These are phyloP conservation scores for Pseudoturritis turrita DNA, from an alignment of 345 rosid genomes.

Conservation along the genomic window DNA sequence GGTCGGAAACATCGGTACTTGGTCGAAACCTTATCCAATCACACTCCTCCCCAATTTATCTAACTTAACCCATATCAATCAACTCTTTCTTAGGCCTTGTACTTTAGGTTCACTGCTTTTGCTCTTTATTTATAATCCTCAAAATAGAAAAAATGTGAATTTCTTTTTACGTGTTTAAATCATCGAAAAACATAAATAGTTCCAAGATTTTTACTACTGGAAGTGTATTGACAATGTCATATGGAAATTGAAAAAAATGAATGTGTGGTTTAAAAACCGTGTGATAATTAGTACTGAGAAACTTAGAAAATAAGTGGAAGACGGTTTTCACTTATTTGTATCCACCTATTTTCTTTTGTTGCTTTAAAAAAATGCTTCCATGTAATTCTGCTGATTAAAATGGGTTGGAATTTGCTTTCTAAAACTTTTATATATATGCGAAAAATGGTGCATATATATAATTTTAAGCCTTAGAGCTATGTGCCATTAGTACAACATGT, in stretches of 20 bases:
- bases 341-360: background rate
- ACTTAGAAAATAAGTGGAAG: background rate
- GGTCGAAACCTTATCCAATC: conserved; percentile 47
- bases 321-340: no score
- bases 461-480: background rate
- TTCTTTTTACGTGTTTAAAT: background rate
- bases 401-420: background rate
- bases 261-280: background rate
- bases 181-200: background rate
- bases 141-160: background rate
- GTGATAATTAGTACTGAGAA: background rate
- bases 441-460: no score
- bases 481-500: no score
- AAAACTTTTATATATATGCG: background rate
- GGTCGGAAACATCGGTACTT: conserved; percentile 59
- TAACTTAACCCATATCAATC: background rate
- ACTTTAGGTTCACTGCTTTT: background rate
- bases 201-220: background rate
- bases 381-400: background rate
- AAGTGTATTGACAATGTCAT: background rate
- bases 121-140: background rate
- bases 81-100: background rate
- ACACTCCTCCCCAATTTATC: conserved; percentile 4
- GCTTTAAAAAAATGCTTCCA: background rate
- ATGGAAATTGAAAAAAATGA: background rate